These are phyloP conservation scores for Epichloe sibirici DNA, from an alignment of 2,329 filamentous ascomycete genomes.

Conservation along the genomic window DNA sequence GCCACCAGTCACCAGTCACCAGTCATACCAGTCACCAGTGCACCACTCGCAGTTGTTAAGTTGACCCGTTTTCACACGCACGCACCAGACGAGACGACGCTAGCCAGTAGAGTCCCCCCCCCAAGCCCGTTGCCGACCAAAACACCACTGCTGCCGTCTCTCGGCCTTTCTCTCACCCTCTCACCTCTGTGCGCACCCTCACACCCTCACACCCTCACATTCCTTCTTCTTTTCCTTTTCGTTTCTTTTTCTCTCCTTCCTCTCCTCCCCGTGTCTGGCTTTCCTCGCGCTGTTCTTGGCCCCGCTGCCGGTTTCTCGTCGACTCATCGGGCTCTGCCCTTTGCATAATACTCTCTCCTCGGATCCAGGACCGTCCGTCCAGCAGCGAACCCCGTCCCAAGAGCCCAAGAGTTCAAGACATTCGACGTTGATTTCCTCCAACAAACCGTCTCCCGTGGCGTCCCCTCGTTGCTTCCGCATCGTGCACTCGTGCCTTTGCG, in stretches of 20 bases:
- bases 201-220: not conserved
- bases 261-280: not conserved
- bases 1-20: not conserved
- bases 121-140: not conserved
- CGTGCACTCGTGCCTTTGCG: not conserved
- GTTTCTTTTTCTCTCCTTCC: not conserved
- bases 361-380: not conserved
- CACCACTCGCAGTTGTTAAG: too few relatives aligned
- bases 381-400: not conserved
- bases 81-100: too few relatives aligned
- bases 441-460: not conserved
- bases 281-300: not conserved
- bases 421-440: not conserved
- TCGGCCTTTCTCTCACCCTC: not conserved
- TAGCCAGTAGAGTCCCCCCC: not conserved
- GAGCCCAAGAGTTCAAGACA: not conserved
- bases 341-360: not conserved
- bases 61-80: too few relatives aligned
- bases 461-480: not conserved
- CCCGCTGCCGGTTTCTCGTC: conserved; percentile 1
- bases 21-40: too few relatives aligned
- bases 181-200: not conserved
- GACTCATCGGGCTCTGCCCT: conserved; percentile 2
- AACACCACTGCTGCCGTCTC: conserved; percentile 2
- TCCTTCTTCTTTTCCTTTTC: not conserved